Conservation (phyloP, 805 yeast species). For the Priceomyces carsonii region DNA sequence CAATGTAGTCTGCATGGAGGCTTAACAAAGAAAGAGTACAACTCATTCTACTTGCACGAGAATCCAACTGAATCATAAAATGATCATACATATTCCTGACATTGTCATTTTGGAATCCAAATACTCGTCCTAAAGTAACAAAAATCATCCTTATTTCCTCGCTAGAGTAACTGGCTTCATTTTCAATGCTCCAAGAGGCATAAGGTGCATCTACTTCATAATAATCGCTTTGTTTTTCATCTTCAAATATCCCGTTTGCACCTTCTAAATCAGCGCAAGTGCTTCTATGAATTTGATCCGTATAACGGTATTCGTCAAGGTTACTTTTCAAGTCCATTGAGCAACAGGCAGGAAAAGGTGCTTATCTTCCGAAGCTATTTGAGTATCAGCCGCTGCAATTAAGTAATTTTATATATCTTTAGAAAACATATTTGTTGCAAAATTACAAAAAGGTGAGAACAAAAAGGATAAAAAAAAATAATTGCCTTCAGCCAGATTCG, state of each 20-base stretch:
- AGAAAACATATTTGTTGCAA: conserved; percentile 6
- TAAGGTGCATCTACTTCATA: no score
- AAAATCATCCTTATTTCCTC: conserved; percentile 65
- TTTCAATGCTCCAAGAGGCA: conserved; percentile 29
- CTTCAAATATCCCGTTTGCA: no score
- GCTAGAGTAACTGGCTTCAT: conserved; percentile 23
- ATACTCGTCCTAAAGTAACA: conserved; percentile 53
- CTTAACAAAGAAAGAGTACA: conserved; percentile 71
- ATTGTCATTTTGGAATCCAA: conserved; percentile 85
- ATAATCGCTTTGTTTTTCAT: no score
- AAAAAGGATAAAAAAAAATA: conserved; percentile 5
- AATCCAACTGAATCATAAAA: conserved; percentile 77
- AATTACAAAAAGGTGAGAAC: conserved; percentile 5
- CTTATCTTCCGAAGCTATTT: no score
- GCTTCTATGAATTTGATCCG: no score
- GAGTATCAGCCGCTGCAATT: no score
- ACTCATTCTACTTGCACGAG: conserved; percentile 78
- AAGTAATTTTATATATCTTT: no score
- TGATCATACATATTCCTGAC: conserved; percentile 80
- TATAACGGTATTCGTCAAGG: no score
- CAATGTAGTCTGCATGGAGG: conserved; percentile 88
- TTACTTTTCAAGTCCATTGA: no score
- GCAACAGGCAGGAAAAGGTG: not conserved
- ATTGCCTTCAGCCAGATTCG: conserved; percentile 15
- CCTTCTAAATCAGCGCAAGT: no score